These are phyloP conservation scores for Aspergillus ruber DNA, from an alignment of 2,329 filamentous ascomycete genomes.

Conservation along the genomic window DNA sequence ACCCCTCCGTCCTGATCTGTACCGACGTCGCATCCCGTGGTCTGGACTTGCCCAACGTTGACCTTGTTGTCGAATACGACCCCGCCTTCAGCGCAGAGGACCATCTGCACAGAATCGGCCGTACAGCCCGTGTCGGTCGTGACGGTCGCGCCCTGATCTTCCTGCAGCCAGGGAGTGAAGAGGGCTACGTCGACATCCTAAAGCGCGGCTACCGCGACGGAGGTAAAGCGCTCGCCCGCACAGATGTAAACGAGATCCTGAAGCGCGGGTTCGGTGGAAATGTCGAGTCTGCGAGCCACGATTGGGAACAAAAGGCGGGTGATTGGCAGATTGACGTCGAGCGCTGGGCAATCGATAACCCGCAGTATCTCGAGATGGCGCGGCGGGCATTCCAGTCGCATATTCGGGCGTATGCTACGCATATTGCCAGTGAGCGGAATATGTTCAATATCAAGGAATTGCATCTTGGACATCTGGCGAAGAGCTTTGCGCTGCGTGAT, in stretches of 20 bases:
- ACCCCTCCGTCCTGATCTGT: conserved; percentile 78
- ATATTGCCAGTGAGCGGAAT: conserved; percentile 73
- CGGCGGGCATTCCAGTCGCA: conserved; percentile 85
- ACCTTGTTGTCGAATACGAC: conserved; percentile 93
- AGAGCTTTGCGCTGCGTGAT: conserved; percentile 86
- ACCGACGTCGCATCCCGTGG: conserved; percentile 95
- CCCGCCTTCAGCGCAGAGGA: conserved; percentile 89
- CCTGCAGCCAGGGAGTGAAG: conserved; percentile 82
- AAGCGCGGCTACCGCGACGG: conserved; percentile 62
- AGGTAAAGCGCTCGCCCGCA: conserved; percentile 57
- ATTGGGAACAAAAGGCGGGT: conserved; percentile 62
- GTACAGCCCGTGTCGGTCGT: conserved; percentile 86
- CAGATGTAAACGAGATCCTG: conserved; percentile 60
- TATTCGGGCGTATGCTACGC: conserved; percentile 89
- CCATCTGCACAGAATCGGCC: conserved; percentile 88
- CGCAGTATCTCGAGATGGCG: conserved; percentile 69
- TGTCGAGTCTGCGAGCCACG: conserved; percentile 36
- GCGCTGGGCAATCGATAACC: conserved; percentile 58
- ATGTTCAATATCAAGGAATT: conserved; percentile 90
- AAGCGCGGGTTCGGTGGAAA: conserved; percentile 56
- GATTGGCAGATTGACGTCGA: conserved; percentile 62
- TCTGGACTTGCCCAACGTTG: conserved; percentile 89
- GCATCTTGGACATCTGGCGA: conserved; percentile 87
- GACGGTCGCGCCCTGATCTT: conserved; percentile 84
- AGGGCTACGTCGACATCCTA: conserved; percentile 77